Base-by-base conservation (phyloP, 495 filamentous ascomycete genomes). In the Aspergillus carlsbadensis region DNA sequence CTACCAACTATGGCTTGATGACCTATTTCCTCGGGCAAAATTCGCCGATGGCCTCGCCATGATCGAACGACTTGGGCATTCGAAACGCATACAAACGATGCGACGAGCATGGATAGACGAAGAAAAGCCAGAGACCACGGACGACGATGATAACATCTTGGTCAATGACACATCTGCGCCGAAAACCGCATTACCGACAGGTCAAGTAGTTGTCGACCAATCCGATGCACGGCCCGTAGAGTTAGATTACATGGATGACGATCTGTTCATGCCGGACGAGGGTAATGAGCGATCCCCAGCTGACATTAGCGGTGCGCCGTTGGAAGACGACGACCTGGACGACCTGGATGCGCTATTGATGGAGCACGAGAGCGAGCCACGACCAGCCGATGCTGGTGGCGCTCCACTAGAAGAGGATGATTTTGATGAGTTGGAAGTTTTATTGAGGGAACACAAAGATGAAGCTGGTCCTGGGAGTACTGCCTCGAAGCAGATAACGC, bases 1-100 rank as follows among this genome's bases (percentile, higher is more conserved):
- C 65, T 99, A 98, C 68, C 94, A 98, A 67, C 72, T 95, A 59
- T 99, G 94, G 94, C 89, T 98, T 5, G 94, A 99, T 67, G 91
- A 96, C 56, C 78, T 99, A 21, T 99, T 90, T 62, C 95, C 94
- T 40, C 91, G 92, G 60, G 94, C 92, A 1, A 95, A 91, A 65
- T 98, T 99, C 56, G 78, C 87, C 21, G 95, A 99, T 64, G 94
- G 89, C 5, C 76, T 97, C 17, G 73, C 84, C 31, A 97, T 97
- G 71, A 90, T 97, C 7, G 95, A 99, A 70, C 97, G 96, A 71
- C 73, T 91, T 4, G 94, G 94, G 2, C 94, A 98, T 69, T 88
- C 86, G 35, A 88, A 83, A 65, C 75, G 80, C 4, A 75, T 91
- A 57, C 90, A 89, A 51, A 79, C 81, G 10, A 87, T 90, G 79